Conservation (phyloP, 805 yeast genomes). For the Kazachstania taianensis region DNA sequence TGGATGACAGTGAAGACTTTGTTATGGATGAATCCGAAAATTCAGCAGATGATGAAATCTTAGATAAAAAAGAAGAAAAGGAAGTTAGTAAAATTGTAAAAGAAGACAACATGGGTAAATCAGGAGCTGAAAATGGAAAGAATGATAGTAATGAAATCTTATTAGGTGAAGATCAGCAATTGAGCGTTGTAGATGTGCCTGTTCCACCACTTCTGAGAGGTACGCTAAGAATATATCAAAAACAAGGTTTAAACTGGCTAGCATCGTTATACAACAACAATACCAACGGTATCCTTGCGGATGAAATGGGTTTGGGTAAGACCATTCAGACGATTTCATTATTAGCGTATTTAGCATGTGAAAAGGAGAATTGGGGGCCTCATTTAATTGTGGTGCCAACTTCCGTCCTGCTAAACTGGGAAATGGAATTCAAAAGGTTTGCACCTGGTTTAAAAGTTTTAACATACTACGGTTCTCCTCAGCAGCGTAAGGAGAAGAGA, state of each 20-base stretch:
- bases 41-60: constrained; percentile 9
- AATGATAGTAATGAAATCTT: not conserved
- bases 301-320: constrained; percentile 97
- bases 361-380: constrained; percentile 94
- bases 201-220: constrained; percentile 73
- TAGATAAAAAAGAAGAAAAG: constrained; percentile 10
- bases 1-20: constrained; percentile 7
- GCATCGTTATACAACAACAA: constrained; percentile 86
- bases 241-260: constrained; percentile 93
- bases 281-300: constrained; percentile 95
- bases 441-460: constrained; percentile 96
- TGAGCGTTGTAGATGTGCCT: constrained; percentile 60
- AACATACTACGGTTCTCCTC: constrained; percentile 95
- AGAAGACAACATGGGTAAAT: constrained; percentile 10
- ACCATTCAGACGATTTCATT: constrained; percentile 92
- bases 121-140: not conserved
- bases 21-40: constrained; percentile 4
- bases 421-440: constrained; percentile 96
- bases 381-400: constrained; percentile 96
- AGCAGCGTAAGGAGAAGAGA: constrained; percentile 89
- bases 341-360: constrained; percentile 82
- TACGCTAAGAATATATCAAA: constrained; percentile 78
- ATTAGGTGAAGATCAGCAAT: constrained; percentile 12
- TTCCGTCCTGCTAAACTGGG: constrained; percentile 96
- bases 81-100: constrained; percentile 7